Percentiles rank a stretch among this genome's conserved stretches.
Evolutionary conservation across 2,329 filamentous ascomycete genomes (phyloP).

Genomic region (Plenodomus biglobosus): DNA sequence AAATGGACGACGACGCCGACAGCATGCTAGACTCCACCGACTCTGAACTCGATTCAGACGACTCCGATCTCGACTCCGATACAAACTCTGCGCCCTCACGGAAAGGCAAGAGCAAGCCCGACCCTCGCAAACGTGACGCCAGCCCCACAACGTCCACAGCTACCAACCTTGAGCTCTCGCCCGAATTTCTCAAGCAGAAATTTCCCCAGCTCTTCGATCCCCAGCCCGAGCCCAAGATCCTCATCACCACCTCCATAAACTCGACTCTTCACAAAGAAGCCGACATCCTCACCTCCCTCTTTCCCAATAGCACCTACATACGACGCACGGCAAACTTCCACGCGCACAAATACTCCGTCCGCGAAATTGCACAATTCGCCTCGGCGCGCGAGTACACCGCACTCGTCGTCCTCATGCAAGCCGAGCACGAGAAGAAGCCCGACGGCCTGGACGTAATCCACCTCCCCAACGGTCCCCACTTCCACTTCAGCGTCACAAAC

Average conservation of each 20-base stretch:
- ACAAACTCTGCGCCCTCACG: slow-evolving; percentile 48
- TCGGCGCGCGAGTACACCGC: slow-evolving; percentile 79
- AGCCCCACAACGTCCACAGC: slow-evolving; percentile 57
- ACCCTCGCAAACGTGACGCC: slow-evolving; percentile 50
- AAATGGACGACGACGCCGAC: slow-evolving; percentile 46
- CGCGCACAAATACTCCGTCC: slow-evolving; percentile 85
- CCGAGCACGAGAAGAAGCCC: slow-evolving; percentile 71
- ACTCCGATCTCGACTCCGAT: slow-evolving; percentile 49
- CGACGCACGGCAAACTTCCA: slow-evolving; percentile 81
- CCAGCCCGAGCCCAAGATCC: slow-evolving; percentile 72
- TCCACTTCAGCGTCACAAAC: slow-evolving; percentile 88
- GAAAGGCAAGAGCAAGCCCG: slow-evolving; percentile 43
- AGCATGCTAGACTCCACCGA: slow-evolving; percentile 69
- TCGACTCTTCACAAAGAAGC: slow-evolving; percentile 85
- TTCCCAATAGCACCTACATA: slow-evolving; percentile 81
- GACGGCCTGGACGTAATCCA: slow-evolving; percentile 82
- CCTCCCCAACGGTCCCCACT: slow-evolving; percentile 81
- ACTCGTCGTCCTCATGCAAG: slow-evolving; percentile 83
- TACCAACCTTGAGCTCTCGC: slow-evolving; percentile 62
- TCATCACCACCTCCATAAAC: slow-evolving; percentile 89
- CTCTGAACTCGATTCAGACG: slow-evolving; percentile 54
- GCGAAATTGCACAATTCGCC: slow-evolving; percentile 87
- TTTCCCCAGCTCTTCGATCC: slow-evolving; percentile 62
- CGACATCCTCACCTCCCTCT: slow-evolving; percentile 73
- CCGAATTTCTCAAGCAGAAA: slow-evolving; percentile 61